Evolutionary conservation across 306 rosid genomes (phyloP).

Genomic region (Fragaria ananassa): DNA sequence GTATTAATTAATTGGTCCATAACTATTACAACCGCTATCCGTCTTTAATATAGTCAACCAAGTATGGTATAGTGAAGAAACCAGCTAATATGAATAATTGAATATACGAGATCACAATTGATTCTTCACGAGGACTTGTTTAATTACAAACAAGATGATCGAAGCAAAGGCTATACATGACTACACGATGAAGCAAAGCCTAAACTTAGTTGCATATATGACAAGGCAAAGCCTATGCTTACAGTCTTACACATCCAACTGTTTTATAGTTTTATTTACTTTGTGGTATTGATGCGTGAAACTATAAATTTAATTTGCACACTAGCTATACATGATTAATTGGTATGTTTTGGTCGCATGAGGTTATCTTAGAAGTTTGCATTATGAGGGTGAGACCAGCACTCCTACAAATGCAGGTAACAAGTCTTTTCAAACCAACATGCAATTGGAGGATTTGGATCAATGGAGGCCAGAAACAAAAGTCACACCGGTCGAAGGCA

Average conservation of each 20-base stretch:
- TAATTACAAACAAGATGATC: no score
- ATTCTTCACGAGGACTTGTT: no score
- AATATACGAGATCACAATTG: no score
- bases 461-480: constrained; percentile 37
- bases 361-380: no score
- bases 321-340: not conserved
- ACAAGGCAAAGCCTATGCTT: not conserved
- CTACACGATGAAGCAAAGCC: no score
- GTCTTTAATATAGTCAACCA: no score
- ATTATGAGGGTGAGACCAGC: not conserved
- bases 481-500: constrained; percentile 38
- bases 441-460: not conserved
- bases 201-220: not conserved
- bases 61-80: no score
- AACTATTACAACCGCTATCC: no score
- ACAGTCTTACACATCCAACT: not conserved
- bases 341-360: not conserved
- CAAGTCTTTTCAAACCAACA: not conserved
- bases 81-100: no score
- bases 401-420: not conserved
- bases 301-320: not conserved
- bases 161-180: no score
- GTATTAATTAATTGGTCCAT: no score
- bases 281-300: not conserved
- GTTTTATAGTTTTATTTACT: not conserved